A percentile compares a stretch with the other conserved stretches of the same genome.
These are phyloP conservation scores for Irpex rosettiformis DNA, from an alignment of 1,284 basidiomycete genomes.

Conservation along the genomic window DNA sequence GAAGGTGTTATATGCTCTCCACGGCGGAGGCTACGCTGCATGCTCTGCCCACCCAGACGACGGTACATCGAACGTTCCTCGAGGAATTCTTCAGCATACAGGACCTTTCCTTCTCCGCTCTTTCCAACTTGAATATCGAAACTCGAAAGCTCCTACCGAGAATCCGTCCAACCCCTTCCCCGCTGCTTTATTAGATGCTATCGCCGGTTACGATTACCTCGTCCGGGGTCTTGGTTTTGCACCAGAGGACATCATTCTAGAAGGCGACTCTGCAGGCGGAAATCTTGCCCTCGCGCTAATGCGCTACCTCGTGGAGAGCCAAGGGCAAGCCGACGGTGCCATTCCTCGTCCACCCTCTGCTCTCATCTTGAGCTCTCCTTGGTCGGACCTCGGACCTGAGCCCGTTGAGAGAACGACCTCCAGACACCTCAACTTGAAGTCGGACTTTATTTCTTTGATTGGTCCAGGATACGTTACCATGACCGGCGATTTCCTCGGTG, in stretches of 20 bases:
- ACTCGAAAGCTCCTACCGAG: constrained; percentile 23
- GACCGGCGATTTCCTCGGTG: constrained; percentile 32
- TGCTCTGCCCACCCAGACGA: constrained; percentile 22
- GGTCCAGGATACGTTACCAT: constrained; percentile 30
- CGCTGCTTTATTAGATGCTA: neutral
- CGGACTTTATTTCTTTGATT: constrained; percentile 39
- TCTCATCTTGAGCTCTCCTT: constrained; percentile 56
- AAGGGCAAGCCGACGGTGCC: constrained; percentile 24
- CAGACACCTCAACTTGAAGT: constrained; percentile 25
- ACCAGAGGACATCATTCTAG: constrained; percentile 48
- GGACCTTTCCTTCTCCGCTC: constrained; percentile 23
- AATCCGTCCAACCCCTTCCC: constrained; percentile 1
- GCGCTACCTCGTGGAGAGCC: constrained; percentile 47
- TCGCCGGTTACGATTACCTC: constrained; percentile 4
- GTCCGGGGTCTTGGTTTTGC: neutral
- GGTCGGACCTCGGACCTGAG: constrained; percentile 48
- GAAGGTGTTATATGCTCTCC: constrained; percentile 3
- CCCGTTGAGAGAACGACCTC: constrained; percentile 30
- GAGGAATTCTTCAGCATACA: constrained; percentile 5
- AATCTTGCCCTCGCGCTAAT: constrained; percentile 62
- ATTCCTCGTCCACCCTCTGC: constrained; percentile 34
- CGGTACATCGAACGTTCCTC: constrained; percentile 19
- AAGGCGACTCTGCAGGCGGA: constrained; percentile 38
- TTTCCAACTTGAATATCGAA: constrained; percentile 34
- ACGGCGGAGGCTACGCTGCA: neutral